Conservation (phyloP, 805 yeast genomes). For the Sugiyamaella valdiviana region DNA sequence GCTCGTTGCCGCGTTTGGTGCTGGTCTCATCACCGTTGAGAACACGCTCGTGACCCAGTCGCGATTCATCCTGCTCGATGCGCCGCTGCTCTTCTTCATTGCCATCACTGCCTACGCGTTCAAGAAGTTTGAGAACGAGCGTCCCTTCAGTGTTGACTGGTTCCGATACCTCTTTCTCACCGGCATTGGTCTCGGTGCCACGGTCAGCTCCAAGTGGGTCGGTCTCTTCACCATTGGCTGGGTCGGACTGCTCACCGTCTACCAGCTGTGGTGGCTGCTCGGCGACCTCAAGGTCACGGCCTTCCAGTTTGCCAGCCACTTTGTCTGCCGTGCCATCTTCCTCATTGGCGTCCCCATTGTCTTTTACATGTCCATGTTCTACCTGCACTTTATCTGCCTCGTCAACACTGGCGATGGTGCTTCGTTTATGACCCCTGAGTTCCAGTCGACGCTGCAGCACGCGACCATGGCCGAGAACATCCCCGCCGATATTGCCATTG, state of each 20-base stretch:
- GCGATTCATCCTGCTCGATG: constrained; percentile 44
- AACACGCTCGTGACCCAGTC: constrained; percentile 59
- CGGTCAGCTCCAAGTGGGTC: constrained; percentile 60
- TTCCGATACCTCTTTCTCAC: constrained; percentile 41
- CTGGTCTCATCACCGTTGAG: constrained; percentile 52
- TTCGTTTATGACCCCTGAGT: constrained; percentile 57
- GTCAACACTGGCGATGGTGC: constrained; percentile 52
- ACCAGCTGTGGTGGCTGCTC: constrained; percentile 57
- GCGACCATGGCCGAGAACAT: constrained; percentile 30
- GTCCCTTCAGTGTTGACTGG: constrained; percentile 49
- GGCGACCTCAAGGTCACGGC: constrained; percentile 38
- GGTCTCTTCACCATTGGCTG: constrained; percentile 65
- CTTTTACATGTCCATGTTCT: constrained; percentile 53
- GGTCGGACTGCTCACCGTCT: constrained; percentile 46
- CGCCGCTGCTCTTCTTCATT: constrained; percentile 39
- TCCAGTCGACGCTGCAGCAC: constrained; percentile 48
- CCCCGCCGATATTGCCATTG: constrained; percentile 66
- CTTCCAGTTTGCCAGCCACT: constrained; percentile 36
- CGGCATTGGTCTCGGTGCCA: constrained; percentile 46
- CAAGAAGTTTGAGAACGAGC: constrained; percentile 43
- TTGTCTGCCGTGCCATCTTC: constrained; percentile 36
- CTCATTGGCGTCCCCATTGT: constrained; percentile 50
- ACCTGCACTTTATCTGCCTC: constrained; percentile 46
- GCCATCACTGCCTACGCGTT: constrained; percentile 46
- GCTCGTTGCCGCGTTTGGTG: constrained; percentile 44